Evolutionary conservation across 225 moss, liverwort and hornwort species (phyloP).

Genomic region (Rhytidiadelphus loreus): DNA sequence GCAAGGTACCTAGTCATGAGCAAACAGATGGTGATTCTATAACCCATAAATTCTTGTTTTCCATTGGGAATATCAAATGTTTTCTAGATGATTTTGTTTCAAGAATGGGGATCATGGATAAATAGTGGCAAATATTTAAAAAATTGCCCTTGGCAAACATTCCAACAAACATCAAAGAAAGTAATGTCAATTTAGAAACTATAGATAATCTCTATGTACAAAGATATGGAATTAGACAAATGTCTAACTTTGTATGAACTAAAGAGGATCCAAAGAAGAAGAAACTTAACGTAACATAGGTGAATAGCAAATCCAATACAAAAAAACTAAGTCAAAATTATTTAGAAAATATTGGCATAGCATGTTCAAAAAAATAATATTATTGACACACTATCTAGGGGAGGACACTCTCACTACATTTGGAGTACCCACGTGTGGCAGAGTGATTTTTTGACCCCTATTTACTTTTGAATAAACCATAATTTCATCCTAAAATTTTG

Average conservation of each 20-base stretch:
- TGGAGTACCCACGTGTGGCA: no score
- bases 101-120: no score
- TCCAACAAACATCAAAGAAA: neutral
- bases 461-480: no score
- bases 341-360: no score
- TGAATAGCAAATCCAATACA: neutral
- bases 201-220: neutral
- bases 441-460: no score
- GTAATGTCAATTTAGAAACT: neutral
- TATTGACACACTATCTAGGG: no score
- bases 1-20: rapidly evolving
- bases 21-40: neutral
- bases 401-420: no score
- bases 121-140: no score
- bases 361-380: neutral
- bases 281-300: rapidly evolving
- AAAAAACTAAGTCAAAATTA: neutral
- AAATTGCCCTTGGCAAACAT: rapidly evolving
- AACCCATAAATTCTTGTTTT: no score
- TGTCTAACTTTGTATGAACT: neutral
- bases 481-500: no score
- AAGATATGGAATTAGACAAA: neutral
- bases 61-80: no score
- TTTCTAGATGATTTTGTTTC: no score
- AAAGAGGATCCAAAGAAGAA: neutral